Evolutionary conservation across 306 rosid species (phyloP).

Genomic region (Psophocarpus tetragonolobus): DNA sequence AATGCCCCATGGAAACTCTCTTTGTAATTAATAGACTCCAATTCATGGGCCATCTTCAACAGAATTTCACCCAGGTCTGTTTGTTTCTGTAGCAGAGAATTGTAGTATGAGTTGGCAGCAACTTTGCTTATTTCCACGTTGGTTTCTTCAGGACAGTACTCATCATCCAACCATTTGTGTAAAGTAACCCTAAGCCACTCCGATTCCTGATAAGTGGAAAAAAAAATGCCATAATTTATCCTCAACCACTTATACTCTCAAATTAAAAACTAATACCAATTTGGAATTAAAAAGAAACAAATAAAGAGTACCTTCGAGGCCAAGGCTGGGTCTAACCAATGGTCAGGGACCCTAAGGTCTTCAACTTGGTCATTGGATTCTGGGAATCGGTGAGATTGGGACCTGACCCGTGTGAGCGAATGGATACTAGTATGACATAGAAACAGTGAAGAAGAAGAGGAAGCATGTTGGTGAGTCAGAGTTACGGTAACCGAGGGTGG

Average conservation of each 20-base stretch:
- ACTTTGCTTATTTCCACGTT: constrained; percentile 86
- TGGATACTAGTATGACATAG: background rate
- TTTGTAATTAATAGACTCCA: constrained; percentile 76
- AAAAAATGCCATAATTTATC: background rate
- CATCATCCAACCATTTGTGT: constrained; percentile 94
- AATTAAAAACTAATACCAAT: background rate
- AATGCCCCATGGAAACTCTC: constrained; percentile 97
- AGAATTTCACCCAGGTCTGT: constrained; percentile 81
- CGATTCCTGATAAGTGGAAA: constrained; percentile 62
- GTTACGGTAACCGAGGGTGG: background rate
- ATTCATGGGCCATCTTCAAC: constrained; percentile 70
- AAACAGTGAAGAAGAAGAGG: constrained; percentile 23
- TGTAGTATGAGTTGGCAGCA: constrained; percentile 77
- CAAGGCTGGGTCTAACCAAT: constrained; percentile 66
- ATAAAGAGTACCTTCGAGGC: constrained; percentile 63
- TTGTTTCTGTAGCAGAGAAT: constrained; percentile 58
- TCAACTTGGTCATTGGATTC: constrained; percentile 49
- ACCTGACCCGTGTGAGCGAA: constrained; percentile 28
- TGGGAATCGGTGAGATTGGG: constrained; percentile 37
- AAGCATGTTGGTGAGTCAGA: constrained; percentile 17
- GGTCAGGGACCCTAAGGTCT: constrained; percentile 71
- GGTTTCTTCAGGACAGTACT: constrained; percentile 90
- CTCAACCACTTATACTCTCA: background rate
- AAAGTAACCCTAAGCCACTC: constrained; percentile 86
- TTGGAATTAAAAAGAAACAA: background rate